Evolutionary conservation across 768 basidiomycete species (phyloP).

Genomic region (Psilocybe sp.): DNA sequence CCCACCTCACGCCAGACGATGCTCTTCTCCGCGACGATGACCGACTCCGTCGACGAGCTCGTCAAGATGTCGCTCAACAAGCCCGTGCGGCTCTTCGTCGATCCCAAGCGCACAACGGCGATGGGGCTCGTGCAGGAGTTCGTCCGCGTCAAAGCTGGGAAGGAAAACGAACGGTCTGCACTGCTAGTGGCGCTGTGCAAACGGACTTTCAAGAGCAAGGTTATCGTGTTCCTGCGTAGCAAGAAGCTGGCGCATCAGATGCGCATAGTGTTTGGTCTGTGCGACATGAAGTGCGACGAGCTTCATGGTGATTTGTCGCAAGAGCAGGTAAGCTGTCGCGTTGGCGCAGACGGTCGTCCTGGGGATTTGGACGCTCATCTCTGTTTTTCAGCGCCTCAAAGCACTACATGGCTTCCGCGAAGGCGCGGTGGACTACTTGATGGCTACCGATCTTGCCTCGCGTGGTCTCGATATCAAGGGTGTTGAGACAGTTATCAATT

Average conservation of each 20-base stretch:
- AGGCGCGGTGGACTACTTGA: slow-evolving; percentile 83
- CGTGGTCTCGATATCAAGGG: slow-evolving; percentile 97
- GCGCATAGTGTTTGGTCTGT: slow-evolving; percentile 85
- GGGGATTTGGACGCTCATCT: neutral
- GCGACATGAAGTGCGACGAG: slow-evolving; percentile 89
- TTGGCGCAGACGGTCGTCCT: neutral
- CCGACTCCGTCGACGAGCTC: slow-evolving; percentile 91
- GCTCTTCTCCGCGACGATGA: slow-evolving; percentile 99
- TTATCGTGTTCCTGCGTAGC: slow-evolving; percentile 92
- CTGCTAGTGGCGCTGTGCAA: slow-evolving; percentile 83
- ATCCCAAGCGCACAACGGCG: slow-evolving; percentile 87
- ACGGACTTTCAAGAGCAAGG: slow-evolving; percentile 78
- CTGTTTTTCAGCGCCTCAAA: slow-evolving; percentile 63
- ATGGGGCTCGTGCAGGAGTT: slow-evolving; percentile 91
- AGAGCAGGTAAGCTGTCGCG: slow-evolving; percentile 67
- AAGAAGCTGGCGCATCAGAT: slow-evolving; percentile 98
- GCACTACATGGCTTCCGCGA: slow-evolving; percentile 87
- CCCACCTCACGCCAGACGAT: slow-evolving; percentile 91
- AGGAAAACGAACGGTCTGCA: slow-evolving; percentile 73
- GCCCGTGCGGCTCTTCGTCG: slow-evolving; percentile 93
- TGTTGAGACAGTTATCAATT: slow-evolving; percentile 96
- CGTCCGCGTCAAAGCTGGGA: slow-evolving; percentile 82
- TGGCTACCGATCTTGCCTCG: slow-evolving; percentile 96
- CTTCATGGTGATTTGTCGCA: slow-evolving; percentile 95
- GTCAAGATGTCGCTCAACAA: slow-evolving; percentile 90